These are phyloP conservation scores for Tulasnella sp. DNA, from an alignment of 768 basidiomycete species.

Conservation along the genomic window DNA sequence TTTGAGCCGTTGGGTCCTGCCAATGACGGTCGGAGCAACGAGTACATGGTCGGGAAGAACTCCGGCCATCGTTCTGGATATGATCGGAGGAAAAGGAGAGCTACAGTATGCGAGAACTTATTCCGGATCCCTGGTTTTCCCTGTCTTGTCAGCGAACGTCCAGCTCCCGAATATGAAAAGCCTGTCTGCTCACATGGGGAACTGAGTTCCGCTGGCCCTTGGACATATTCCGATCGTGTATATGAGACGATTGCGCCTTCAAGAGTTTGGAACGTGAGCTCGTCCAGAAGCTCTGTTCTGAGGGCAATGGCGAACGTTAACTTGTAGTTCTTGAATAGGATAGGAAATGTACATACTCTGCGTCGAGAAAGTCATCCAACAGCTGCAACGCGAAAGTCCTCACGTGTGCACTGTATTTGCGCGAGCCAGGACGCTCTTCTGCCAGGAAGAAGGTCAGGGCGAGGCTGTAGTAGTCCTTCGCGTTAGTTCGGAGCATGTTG, in stretches of 20 bases:
- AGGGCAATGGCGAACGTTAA: slow-evolving; percentile 1
- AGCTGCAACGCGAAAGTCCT: slow-evolving; percentile 74
- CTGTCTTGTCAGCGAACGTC: slow-evolving; percentile 18
- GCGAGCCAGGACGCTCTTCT: slow-evolving; percentile 43
- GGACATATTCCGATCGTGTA: slow-evolving; percentile 79
- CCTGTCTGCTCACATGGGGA: slow-evolving; percentile 55
- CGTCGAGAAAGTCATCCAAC: slow-evolving; percentile 71
- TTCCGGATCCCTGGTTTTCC: slow-evolving; percentile 70
- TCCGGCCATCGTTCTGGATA: slow-evolving; percentile 79
- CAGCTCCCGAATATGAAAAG: neutral
- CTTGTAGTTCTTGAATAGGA: neutral
- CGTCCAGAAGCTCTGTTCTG: slow-evolving; percentile 24
- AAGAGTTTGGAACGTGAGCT: slow-evolving; percentile 29
- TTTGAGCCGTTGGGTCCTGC: slow-evolving; percentile 18
- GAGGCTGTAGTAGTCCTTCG: slow-evolving; percentile 59
- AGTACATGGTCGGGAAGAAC: slow-evolving; percentile 70
- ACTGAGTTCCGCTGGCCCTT: slow-evolving; percentile 70
- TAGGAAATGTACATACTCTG: slow-evolving; percentile 43
- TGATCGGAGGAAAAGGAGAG: slow-evolving; percentile 77
- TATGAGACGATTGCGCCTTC: slow-evolving; percentile 72
- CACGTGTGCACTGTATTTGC: slow-evolving; percentile 58
- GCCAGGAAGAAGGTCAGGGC: slow-evolving; percentile 66
- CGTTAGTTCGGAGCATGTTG: slow-evolving; percentile 61
- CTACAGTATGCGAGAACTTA: slow-evolving; percentile 86
- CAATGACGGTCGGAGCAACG: slow-evolving; percentile 49